Base-by-base conservation (phyloP, 2,329 filamentous ascomycete species). In the Aspergillus sergii region DNA sequence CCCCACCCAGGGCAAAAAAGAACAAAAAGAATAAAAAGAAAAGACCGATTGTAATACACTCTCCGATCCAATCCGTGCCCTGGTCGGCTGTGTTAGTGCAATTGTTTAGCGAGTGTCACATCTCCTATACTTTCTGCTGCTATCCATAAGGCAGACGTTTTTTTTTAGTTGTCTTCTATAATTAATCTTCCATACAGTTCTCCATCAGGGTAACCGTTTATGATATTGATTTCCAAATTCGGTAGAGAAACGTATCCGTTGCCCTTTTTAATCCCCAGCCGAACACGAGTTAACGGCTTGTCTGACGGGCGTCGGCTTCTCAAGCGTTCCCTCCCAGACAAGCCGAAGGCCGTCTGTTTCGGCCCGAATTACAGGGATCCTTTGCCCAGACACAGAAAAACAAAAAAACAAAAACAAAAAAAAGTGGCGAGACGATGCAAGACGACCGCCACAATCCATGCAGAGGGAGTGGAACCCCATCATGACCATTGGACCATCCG, bases 321-420 rank as follows among this genome's bases (percentile, higher is more conserved):
- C 34, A 28, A 16, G n/a, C n/a, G 10, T 8, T 39, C 4, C 12
- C 12, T 55, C n/a, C n/a, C 23, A 55, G n/a, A 55, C 32, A 55
- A 26, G 32, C 51, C 51, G 51, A 55, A 53, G 32, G 11, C 51
- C 51, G 51, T 55, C 4, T 34, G 26, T 55, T 55, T 55, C 51
- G 51, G 51, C 51, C 51, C 51, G 51, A 54, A 34, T 54, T n/a
- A 39, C 30, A 36, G 19, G 30, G n/a, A 39, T 26, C 19, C 32
- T 23, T 36, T 9, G 19, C 7, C 19, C 3, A 41, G 12, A 54
- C 11, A 36, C 23, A 23, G 7, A 53, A 53, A 34, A 53, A 53
- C 1, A 39, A 39, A 53, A 53, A 34, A 53, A 53, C 1, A 19
- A 21, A 36, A 39, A 39, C 9, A 36, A 16, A 23, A 54, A 36